These are phyloP conservation scores for Wickerhamiella allomyrinae DNA, from an alignment of 805 yeast genomes.

Conservation along the genomic window DNA sequence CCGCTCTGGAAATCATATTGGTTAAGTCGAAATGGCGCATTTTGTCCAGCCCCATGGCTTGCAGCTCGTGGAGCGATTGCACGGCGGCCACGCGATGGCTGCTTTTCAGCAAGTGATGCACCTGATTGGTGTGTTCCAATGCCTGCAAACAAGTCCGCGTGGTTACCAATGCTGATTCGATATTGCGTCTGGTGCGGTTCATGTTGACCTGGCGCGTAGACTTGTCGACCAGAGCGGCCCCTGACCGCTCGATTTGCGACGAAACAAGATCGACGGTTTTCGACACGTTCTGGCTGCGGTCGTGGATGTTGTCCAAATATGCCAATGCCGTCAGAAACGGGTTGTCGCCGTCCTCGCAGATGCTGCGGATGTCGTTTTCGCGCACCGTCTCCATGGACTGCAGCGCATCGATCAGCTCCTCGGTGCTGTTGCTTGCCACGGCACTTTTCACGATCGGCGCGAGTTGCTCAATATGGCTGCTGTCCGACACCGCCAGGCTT, in stretches of 20 bases:
- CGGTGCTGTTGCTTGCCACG: constrained; percentile 37
- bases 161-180: constrained; percentile 55
- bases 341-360: constrained; percentile 47
- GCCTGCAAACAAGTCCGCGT: constrained; percentile 65
- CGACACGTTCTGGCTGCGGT: constrained; percentile 41
- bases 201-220: constrained; percentile 12
- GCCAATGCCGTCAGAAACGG: constrained; percentile 37
- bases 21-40: constrained; percentile 59
- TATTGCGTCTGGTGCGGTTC: constrained; percentile 33
- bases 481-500: not conserved
- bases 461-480: constrained; percentile 51
- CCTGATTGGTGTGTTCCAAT: constrained; percentile 71
- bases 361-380: constrained; percentile 46
- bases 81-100: constrained; percentile 75
- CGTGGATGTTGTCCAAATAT: constrained; percentile 47
- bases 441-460: constrained; percentile 62
- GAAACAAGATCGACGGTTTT: constrained; percentile 44
- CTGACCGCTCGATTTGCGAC: constrained; percentile 45
- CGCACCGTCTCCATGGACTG: constrained; percentile 43
- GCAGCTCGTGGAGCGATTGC: constrained; percentile 63
- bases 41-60: constrained; percentile 52
- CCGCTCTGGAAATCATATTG: constrained; percentile 52
- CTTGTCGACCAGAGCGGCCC: constrained; percentile 43
- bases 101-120: constrained; percentile 62
- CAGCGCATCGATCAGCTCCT: constrained; percentile 41